Conservation (phyloP, 768 basidiomycete genomes). For the Lentinula guzmanii region DNA sequence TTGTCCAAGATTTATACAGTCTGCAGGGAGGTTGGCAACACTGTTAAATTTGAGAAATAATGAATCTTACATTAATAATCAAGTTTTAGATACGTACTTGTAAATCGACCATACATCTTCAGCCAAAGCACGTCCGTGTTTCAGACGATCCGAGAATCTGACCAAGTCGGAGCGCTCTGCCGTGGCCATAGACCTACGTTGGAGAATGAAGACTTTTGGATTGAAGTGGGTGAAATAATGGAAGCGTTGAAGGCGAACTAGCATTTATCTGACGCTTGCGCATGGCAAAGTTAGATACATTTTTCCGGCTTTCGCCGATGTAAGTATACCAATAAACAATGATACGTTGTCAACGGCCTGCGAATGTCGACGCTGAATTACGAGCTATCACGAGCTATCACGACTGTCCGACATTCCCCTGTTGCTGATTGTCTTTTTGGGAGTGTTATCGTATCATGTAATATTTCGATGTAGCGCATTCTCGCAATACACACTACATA, state of each 20-base stretch:
- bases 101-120: slow-evolving; percentile 91
- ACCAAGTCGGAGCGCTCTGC: slow-evolving; percentile 21
- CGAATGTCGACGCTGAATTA: too few species aligned
- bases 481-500: too few species aligned
- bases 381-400: too few species aligned
- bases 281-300: background rate
- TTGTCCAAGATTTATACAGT: slow-evolving; percentile 95
- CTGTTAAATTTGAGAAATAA: slow-evolving; percentile 28
- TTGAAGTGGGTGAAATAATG: background rate
- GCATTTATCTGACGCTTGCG: background rate
- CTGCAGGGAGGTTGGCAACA: slow-evolving; percentile 79
- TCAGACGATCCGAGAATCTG: slow-evolving; percentile 65
- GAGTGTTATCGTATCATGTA: too few species aligned
- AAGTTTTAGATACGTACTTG: slow-evolving; percentile 44
- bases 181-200: background rate
- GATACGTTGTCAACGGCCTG: too few species aligned
- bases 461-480: too few species aligned
- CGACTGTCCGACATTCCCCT: too few species aligned
- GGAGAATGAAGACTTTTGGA: background rate
- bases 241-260: background rate
- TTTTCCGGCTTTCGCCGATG: background rate
- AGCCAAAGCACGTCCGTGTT: slow-evolving; percentile 69
- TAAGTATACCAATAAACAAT: too few species aligned
- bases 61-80: background rate
- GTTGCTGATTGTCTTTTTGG: too few species aligned